Base-by-base conservation (phyloP, 192 early-diverging fungal genomes). In the Umbelopsis sp. region DNA sequence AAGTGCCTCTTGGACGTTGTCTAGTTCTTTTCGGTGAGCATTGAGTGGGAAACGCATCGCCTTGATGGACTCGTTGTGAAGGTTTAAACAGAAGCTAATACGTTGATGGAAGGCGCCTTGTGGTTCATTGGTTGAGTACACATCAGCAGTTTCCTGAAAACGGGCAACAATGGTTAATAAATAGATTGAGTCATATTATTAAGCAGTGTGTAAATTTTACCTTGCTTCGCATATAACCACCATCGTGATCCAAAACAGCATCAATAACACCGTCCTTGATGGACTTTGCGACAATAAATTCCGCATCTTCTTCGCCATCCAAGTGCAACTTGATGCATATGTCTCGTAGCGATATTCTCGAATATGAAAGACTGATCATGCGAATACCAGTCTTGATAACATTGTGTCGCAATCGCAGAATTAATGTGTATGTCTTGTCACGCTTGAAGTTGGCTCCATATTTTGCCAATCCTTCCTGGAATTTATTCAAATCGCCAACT, bases 321-420 rank as follows among this genome's bases (percentile, higher is more conserved):
- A 99, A 77, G 70, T 97, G 95, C 61, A 99, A 85, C 83, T 97
- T 97, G 65, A 97, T 79, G 81, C 98, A 98, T 51, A 98, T 96
- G 76, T 99, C 98, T 13, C 92, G 83, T 64, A 99, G 82, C 41
- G 95, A 94, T 58, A 99, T 98, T 33, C 93, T 89, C n/a, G 95
- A 95, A 78, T 99, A 99, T 1, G 95, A 93, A 64, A 96, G 69
- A 78, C 90, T 92, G 76, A 99, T 97, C 92, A 93, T 97, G 61
- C 98, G 91, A 55, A 99, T 93, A 37, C 97, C 98, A 12, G 98
- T 93, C 85, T 98, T 98, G 87, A 99, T 99, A 49, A 99, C 98
- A 82, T 98, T 98, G 81, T 99, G 98, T 35, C 97, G 95, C 53
- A 99, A 82, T 81, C 97, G 91, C 51, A 97, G 76, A 73, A 99